Evolutionary conservation across 2,329 filamentous ascomycete species (phyloP).

Genomic region (Aurifilum marmelostoma): DNA sequence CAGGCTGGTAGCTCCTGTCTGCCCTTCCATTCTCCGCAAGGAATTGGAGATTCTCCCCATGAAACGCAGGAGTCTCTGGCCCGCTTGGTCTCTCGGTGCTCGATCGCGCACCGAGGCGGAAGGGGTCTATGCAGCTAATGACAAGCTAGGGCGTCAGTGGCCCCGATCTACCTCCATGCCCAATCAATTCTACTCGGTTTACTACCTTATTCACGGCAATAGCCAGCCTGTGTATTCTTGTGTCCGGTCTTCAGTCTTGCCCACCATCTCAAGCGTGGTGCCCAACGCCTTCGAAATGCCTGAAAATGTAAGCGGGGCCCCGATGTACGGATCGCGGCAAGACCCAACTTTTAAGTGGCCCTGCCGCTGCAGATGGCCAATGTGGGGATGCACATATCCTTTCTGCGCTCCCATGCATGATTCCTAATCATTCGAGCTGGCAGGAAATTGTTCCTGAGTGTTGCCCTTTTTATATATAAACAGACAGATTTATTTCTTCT

Average conservation of each 20-base stretch:
- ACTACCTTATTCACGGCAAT: slow-evolving; percentile 19
- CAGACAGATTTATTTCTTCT: neutral
- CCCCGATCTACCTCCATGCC: slow-evolving; percentile 11
- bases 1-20: too few relatives aligned
- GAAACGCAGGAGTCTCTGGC: neutral
- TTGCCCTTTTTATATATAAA: neutral
- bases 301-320: neutral
- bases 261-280: neutral
- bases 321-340: slow-evolving; percentile 8
- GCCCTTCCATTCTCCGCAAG: neutral
- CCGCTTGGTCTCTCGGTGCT: slow-evolving; percentile 9
- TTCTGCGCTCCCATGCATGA: neutral
- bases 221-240: slow-evolving; percentile 15
- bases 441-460: neutral
- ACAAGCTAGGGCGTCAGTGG: slow-evolving; percentile 15
- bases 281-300: slow-evolving; percentile 10
- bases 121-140: slow-evolving; percentile 8
- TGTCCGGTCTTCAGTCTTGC: slow-evolving; percentile 13
- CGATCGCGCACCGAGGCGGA: slow-evolving; percentile 6
- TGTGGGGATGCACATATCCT: neutral
- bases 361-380: neutral
- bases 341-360: neutral
- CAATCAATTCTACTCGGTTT: slow-evolving; percentile 23
- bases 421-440: neutral
- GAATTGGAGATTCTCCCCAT: neutral